Evolutionary conservation across 208 protist genomes (phyloP).

Genomic region (Leishmania mexicana): DNA sequence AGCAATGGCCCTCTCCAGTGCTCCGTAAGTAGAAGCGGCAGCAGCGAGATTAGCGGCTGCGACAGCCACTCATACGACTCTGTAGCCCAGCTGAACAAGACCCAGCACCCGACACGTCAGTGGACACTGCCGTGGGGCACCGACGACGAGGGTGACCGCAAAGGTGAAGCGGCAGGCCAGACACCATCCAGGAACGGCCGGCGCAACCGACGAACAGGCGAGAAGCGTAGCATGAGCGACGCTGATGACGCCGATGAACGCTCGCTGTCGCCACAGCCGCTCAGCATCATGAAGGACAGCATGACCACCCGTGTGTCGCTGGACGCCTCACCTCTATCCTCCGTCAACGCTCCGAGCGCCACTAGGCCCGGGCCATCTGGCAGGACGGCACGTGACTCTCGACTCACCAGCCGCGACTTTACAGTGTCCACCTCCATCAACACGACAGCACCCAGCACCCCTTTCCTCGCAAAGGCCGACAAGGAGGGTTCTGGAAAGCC

Average conservation of each 20-base stretch:
- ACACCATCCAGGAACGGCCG: background rate
- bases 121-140: background rate
- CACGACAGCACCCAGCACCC: background rate
- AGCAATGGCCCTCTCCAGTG: background rate
- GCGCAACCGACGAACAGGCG: background rate
- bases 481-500: background rate
- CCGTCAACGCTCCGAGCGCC: background rate
- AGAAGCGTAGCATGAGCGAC: background rate
- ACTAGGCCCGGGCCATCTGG: background rate
- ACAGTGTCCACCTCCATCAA: conserved; percentile 2
- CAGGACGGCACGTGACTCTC: background rate
- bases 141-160: background rate
- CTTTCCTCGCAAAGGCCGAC: background rate
- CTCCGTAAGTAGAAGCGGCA: background rate
- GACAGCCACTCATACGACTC: background rate
- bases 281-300: conserved; percentile 25
- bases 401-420: conserved; percentile 19
- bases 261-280: conserved; percentile 9
- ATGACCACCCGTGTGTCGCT: conserved; percentile 7
- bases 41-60: background rate
- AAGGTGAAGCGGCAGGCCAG: background rate
- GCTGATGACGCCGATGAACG: conserved; percentile 8
- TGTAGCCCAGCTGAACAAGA: background rate
- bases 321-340: background rate
- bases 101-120: background rate